phyloP scores from a whole-genome alignment of 768 basidiomycete species.

The Trametopsis cervina region DNA sequence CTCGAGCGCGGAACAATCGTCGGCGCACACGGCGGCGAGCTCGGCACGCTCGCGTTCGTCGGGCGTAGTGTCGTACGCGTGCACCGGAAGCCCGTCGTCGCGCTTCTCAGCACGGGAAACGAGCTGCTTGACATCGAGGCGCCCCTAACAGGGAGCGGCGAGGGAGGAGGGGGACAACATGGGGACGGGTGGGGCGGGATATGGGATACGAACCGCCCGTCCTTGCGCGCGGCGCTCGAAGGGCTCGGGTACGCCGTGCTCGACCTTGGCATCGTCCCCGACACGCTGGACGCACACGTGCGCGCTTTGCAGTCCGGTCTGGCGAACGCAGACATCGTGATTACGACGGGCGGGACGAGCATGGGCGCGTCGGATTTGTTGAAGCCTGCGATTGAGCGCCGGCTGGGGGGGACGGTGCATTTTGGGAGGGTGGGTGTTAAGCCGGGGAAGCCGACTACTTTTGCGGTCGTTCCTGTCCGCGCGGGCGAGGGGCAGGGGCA shows the following conservation, averaged over 20 bases:
- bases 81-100: constrained; percentile 66
- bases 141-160: constrained; percentile 24
- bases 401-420: constrained; percentile 69
- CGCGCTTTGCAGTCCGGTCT: constrained; percentile 50
- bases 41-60: constrained; percentile 77
- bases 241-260: constrained; percentile 70
- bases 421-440: constrained; percentile 77
- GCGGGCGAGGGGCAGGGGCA: constrained; percentile 9
- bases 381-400: constrained; percentile 82
- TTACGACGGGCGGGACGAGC: constrained; percentile 87
- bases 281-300: constrained; percentile 60
- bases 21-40: constrained; percentile 66
- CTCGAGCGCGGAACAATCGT: constrained; percentile 57
- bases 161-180: no score
- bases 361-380: constrained; percentile 87
- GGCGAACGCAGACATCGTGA: constrained; percentile 59
- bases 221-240: constrained; percentile 60
- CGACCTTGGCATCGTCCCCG: constrained; percentile 75
- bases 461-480: constrained; percentile 61
- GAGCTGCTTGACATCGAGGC: constrained; percentile 63
- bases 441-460: constrained; percentile 84
- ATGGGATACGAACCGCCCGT: constrained; percentile 84
- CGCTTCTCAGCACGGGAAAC: constrained; percentile 81
- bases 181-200: constrained; percentile 65
- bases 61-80: constrained; percentile 67